Evolutionary conservation across 2,329 filamentous ascomycete species (phyloP).

Genomic region (Talaromyces sp.): DNA sequence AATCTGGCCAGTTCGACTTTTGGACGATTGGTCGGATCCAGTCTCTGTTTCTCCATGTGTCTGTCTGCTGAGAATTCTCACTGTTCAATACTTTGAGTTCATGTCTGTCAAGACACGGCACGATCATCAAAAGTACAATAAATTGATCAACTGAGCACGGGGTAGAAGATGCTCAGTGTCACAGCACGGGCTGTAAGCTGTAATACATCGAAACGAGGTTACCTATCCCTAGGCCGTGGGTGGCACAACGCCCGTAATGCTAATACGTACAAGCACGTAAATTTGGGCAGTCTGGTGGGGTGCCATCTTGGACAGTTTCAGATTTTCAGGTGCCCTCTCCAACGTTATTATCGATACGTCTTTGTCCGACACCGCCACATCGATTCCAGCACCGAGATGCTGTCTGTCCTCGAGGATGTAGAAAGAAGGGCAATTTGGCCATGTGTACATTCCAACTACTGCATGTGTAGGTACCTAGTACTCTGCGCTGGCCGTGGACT

Average conservation of each 20-base stretch:
- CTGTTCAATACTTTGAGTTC: neutral
- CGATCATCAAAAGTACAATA: neutral
- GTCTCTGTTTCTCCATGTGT: too few species aligned
- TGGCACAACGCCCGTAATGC: neutral
- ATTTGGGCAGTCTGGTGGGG: conserved; percentile 10
- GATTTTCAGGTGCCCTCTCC: neutral
- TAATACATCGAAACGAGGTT: neutral
- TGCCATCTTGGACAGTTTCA: conserved; percentile 2
- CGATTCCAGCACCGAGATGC: neutral
- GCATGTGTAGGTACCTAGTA: conserved; percentile 12
- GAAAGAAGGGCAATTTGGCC: neutral
- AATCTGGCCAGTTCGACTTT: neutral
- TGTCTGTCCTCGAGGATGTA: neutral
- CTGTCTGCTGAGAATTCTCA: too few species aligned
- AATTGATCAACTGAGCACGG: conserved; percentile 4
- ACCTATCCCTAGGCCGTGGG: neutral
- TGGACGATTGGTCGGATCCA: neutral
- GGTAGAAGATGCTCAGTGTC: neutral
- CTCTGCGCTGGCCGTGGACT: conserved; percentile 1
- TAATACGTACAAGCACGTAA: neutral
- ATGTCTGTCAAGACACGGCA: neutral
- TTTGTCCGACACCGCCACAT: conserved; percentile 8
- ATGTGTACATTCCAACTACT: conserved; percentile 6
- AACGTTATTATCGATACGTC: neutral
- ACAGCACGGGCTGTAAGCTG: neutral